Conservation (phyloP, 495 filamentous ascomycete species). For the Aspergillus diversus region DNA sequence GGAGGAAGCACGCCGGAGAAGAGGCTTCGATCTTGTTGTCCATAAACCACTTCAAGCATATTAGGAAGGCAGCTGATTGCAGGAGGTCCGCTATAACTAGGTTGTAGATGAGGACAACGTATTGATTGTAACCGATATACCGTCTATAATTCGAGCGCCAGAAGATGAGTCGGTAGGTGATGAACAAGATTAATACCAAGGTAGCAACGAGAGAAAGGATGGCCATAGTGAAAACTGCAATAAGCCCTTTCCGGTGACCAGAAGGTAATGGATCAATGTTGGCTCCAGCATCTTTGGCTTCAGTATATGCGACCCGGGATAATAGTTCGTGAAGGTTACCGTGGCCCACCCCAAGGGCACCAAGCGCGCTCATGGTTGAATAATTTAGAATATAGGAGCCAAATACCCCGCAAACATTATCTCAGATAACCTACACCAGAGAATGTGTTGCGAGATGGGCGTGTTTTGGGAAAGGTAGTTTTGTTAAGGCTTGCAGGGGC, state of each 20-base stretch:
- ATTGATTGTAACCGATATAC: conserved; percentile 67
- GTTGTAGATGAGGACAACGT: conserved; percentile 73
- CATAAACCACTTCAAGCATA: conserved; percentile 64
- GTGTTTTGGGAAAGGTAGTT: background rate
- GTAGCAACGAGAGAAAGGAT: conserved; percentile 63
- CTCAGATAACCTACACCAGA: background rate
- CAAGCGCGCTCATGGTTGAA: conserved; percentile 33
- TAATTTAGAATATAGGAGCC: conserved; percentile 1
- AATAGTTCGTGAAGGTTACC: conserved; percentile 19
- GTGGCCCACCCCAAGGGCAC: conserved; percentile 25
- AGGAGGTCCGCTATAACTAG: conserved; percentile 75
- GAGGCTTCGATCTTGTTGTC: conserved; percentile 59
- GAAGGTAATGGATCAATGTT: conserved; percentile 52
- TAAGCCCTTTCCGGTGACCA: conserved; percentile 53
- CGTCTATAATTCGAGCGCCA: conserved; percentile 54
- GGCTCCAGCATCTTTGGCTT: conserved; percentile 17
- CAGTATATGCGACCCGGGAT: conserved; percentile 27
- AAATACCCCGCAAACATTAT: conserved; percentile 19
- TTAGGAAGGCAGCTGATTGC: conserved; percentile 67
- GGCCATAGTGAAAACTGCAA: conserved; percentile 60
- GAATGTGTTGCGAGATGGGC: background rate
- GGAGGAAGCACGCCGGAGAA: conserved; percentile 63
- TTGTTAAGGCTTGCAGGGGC: background rate
- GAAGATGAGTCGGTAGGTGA: conserved; percentile 60
- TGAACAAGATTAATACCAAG: conserved; percentile 52